phyloP scores from a whole-genome alignment of 2,329 filamentous ascomycete genomes.

The Stemphylium lycopersici region DNA sequence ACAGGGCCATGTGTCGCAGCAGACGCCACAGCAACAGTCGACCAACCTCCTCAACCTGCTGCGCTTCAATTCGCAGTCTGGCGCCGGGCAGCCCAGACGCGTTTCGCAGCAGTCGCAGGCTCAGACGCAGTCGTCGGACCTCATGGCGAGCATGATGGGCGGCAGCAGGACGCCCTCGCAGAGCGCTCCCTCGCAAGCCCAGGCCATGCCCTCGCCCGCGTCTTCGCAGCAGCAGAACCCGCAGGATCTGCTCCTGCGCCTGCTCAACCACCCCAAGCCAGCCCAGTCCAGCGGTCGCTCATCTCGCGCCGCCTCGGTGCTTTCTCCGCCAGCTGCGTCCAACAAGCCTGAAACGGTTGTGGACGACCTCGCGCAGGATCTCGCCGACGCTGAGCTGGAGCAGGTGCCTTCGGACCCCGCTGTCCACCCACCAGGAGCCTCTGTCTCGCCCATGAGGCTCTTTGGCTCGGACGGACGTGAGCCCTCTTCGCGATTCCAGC shows the following conservation, averaged over 20 bases:
- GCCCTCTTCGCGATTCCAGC: conserved; percentile 42
- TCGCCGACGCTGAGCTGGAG: conserved; percentile 54
- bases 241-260: conserved; percentile 82
- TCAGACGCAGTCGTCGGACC: conserved; percentile 65
- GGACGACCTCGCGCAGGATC: conserved; percentile 53
- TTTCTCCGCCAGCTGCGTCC: conserved; percentile 36
- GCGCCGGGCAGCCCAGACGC: conserved; percentile 47
- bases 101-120: conserved; percentile 46
- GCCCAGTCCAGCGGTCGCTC: conserved; percentile 40
- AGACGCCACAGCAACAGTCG: conserved; percentile 50
- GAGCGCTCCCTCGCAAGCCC: conserved; percentile 36
- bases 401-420: conserved; percentile 43
- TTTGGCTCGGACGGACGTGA: conserved; percentile 52
- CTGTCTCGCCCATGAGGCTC: conserved; percentile 38
- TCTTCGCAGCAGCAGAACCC: conserved; percentile 60
- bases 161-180: conserved; percentile 50
- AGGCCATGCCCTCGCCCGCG: conserved; percentile 35
- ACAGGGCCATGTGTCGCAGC: conserved; percentile 52
- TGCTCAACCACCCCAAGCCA: conserved; percentile 76
- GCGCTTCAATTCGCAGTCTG: conserved; percentile 63
- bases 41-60: conserved; percentile 68
- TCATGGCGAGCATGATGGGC: conserved; percentile 62
- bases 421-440: conserved; percentile 27
- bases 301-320: conserved; percentile 32
- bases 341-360: conserved; percentile 51